Evolutionary conservation across 352 stramenopile species (phyloP), one percentile per base, ranked within the genome.

Genomic region (Pythium aristosporum): DNA sequence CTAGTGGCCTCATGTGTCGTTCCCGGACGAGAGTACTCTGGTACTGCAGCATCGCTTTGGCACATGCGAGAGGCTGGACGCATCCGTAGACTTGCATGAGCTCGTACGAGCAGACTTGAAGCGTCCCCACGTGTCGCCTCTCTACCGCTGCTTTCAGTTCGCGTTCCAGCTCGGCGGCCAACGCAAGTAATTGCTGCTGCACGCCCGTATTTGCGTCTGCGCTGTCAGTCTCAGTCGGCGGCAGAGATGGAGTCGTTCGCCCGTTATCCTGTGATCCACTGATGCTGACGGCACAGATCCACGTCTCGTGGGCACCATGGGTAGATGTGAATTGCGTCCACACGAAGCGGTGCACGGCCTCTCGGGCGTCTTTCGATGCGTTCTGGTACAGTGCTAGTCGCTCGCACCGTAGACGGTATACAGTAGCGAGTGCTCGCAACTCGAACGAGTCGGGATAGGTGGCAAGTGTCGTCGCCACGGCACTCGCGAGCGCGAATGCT

Each of bases 1-100:
- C 72, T 1, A 85, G 36, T 15, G 52, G 46, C 11, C 54, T 64
- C 56, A 88, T 72, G 43, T 75, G 63, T 5, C 52, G 11, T 2
- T 75, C 69, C 9, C 74, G 71, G 5, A 79, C 73, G 2, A 75
- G 50, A 5, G 67, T 61, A 32, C 79, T 89, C 65, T 92, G 79
- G 36, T 90, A 83, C 36, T 86, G 63, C n/a, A 92, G 67, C 32
- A 94, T 61, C 28, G 73, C 78, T 34, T 79, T 81, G 5, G 75
- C 76, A 30, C 74, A 81, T 9, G 82, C 65, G n/a, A 80, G 73
- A 3, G 79, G 68, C 34, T 74, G 69, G 1, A 58, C 60, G 51
- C 79, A 92, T 6, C 80, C 81, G 23, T 76, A 72, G 16, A 78
- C 54, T 54, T 92, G 82, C 0, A 88, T 51, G 2, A 92, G 62